phyloP scores from a whole-genome alignment of 2,329 filamentous ascomycete genomes.

The Talaromyces pinophilus region DNA sequence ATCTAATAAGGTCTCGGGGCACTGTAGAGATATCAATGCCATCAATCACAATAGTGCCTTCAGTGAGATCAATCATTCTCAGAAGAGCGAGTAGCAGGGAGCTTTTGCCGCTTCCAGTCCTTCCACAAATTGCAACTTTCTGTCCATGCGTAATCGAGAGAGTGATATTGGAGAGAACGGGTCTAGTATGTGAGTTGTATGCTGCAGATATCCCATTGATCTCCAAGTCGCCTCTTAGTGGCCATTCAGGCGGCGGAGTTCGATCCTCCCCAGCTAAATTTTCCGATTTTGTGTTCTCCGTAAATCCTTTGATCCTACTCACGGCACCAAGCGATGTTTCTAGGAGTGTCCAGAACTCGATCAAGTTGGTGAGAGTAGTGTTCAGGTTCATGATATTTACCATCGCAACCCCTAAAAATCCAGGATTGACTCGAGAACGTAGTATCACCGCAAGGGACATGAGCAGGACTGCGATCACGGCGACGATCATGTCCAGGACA shows the following conservation, averaged over 20 bases:
- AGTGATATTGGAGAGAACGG: neutral
- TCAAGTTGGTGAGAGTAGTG: constrained; percentile 51
- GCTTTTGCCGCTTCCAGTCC: constrained; percentile 25
- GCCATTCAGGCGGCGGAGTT: constrained; percentile 46
- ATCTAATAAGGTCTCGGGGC: neutral
- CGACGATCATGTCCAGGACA: constrained; percentile 53
- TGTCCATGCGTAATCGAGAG: constrained; percentile 3
- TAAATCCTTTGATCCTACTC: constrained; percentile 56
- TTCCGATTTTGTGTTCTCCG: constrained; percentile 46
- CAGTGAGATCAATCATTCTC: neutral
- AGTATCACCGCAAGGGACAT: constrained; percentile 52
- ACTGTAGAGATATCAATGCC: constrained; percentile 5
- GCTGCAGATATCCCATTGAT: constrained; percentile 33
- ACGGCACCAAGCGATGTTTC: constrained; percentile 61
- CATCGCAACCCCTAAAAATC: constrained; percentile 55
- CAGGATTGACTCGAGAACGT: constrained; percentile 46
- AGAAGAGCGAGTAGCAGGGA: neutral
- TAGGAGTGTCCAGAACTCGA: constrained; percentile 57
- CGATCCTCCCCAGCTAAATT: constrained; percentile 45
- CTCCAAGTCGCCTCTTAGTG: constrained; percentile 44
- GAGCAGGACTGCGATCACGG: constrained; percentile 50
- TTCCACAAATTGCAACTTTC: constrained; percentile 10
- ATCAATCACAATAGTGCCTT: neutral
- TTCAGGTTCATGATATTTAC: constrained; percentile 58
- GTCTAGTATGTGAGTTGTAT: neutral